A percentile compares a stretch with the other conserved stretches of the same genome.
phyloP scores from a whole-genome alignment of 768 basidiomycete species.

The Leccinum disarticulatum region DNA sequence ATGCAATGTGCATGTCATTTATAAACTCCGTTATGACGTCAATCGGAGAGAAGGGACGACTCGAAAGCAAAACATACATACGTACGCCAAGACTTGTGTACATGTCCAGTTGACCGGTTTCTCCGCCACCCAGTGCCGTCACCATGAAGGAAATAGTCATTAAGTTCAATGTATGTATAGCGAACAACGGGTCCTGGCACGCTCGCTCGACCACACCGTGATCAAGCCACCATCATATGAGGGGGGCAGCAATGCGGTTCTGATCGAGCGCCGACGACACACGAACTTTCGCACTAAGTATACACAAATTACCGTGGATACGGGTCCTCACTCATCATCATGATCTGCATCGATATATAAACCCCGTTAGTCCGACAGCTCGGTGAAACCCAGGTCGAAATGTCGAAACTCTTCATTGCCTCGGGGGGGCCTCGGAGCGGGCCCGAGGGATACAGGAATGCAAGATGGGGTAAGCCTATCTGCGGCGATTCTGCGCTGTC shows the following conservation, averaged over 20 bases:
- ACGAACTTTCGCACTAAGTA: neutral
- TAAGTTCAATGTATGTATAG: no score
- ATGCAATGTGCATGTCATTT: neutral
- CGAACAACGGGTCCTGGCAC: no score
- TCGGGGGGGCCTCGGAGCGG: no score
- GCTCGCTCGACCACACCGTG: neutral
- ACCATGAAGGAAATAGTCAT: neutral
- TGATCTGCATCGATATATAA: neutral
- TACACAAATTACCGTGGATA: neutral
- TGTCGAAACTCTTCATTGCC: neutral
- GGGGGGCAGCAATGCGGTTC: neutral
- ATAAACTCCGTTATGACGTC: neutral
- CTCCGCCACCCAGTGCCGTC: neutral
- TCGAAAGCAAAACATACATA: neutral
- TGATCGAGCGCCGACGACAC: neutral
- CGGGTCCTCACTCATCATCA: no score
- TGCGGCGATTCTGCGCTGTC: neutral
- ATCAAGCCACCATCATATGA: neutral
- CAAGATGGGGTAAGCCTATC: neutral
- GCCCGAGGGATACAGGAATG: neutral
- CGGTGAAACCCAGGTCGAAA: neutral
- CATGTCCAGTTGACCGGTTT: neutral
- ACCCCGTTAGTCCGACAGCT: neutral
- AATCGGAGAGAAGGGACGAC: neutral
- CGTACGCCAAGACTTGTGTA: neutral